Conservation (phyloP, 2,329 filamentous ascomycete species). For the Penicillium sclerotigenum region DNA sequence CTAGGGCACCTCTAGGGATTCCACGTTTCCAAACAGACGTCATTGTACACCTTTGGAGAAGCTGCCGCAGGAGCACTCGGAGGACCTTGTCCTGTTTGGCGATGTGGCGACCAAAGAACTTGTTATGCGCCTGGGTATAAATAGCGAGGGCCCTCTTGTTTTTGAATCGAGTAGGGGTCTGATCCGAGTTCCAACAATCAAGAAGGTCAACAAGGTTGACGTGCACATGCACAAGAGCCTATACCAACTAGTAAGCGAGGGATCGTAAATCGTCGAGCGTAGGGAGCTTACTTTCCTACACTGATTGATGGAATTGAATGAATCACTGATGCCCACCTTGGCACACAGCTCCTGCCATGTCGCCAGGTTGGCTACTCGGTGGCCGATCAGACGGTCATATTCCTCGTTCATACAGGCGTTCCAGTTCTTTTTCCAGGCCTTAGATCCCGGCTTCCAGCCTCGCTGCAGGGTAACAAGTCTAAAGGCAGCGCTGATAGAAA, state of each 20-base stretch:
- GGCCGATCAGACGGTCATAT: slow-evolving; percentile 20
- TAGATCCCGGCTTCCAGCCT: slow-evolving; percentile 23
- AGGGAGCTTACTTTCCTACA: slow-evolving; percentile 26
- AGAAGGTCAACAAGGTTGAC: slow-evolving; percentile 34
- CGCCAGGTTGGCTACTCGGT: slow-evolving; percentile 10
- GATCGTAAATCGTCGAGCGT: neutral
- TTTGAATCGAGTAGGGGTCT: neutral
- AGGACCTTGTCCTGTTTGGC: neutral
- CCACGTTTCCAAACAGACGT: neutral
- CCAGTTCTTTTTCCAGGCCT: slow-evolving; percentile 23
- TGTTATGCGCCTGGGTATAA: neutral
- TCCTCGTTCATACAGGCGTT: slow-evolving; percentile 20
- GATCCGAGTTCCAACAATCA: slow-evolving; percentile 17
- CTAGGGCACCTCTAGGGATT: neutral
- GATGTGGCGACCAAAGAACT: neutral
- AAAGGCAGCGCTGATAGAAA: slow-evolving; percentile 22
- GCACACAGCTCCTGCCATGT: slow-evolving; percentile 27
- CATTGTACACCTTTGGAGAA: neutral
- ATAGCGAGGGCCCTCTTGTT: neutral
- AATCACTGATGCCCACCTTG: slow-evolving; percentile 20
- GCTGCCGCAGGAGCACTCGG: neutral
- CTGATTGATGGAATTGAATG: slow-evolving; percentile 22
- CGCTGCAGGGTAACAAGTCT: slow-evolving; percentile 12
- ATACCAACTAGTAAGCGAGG: neutral
- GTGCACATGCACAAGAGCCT: slow-evolving; percentile 24